Evolutionary conservation across 179 eudicot genomes (phyloP).

Genomic region (Vitellaria paradoxa): DNA sequence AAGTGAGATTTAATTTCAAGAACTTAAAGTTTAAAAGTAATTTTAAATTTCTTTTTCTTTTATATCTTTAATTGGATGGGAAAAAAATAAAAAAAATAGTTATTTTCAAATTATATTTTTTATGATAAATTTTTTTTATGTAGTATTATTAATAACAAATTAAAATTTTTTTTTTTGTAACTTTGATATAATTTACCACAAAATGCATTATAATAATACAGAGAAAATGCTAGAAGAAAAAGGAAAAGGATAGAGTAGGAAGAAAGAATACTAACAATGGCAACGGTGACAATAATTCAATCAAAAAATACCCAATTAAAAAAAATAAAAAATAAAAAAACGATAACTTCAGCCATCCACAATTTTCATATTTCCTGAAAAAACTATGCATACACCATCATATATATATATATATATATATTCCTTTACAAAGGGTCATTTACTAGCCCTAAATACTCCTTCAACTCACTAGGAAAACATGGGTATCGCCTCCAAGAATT

Average conservation of each 20-base stretch:
- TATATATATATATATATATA: background rate
- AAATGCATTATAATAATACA: background rate
- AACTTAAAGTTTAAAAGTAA: too few species aligned
- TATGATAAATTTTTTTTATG: too few species aligned
- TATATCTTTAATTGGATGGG: too few species aligned
- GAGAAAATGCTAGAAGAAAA: background rate
- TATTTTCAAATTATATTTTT: too few species aligned
- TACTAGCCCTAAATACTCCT: slow-evolving; percentile 35
- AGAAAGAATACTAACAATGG: background rate
- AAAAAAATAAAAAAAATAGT: too few species aligned
- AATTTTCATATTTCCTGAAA: background rate
- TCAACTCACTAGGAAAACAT: slow-evolving; percentile 38
- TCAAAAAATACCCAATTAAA: background rate
- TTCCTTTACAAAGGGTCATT: slow-evolving; percentile 17
- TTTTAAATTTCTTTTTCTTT: too few species aligned
- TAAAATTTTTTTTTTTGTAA: too few species aligned
- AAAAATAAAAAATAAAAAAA: background rate
- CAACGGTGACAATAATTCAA: background rate
- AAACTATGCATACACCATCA: too few species aligned
- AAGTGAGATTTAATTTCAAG: too few species aligned
- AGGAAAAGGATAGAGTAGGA: too few species aligned
- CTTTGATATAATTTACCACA: background rate
- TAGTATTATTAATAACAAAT: too few species aligned
- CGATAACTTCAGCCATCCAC: too few species aligned
- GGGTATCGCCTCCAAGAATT: slow-evolving; percentile 39